phyloP scores from a whole-genome alignment of 441 rosid genomes.

The Euphorbia schlechtendalii region DNA sequence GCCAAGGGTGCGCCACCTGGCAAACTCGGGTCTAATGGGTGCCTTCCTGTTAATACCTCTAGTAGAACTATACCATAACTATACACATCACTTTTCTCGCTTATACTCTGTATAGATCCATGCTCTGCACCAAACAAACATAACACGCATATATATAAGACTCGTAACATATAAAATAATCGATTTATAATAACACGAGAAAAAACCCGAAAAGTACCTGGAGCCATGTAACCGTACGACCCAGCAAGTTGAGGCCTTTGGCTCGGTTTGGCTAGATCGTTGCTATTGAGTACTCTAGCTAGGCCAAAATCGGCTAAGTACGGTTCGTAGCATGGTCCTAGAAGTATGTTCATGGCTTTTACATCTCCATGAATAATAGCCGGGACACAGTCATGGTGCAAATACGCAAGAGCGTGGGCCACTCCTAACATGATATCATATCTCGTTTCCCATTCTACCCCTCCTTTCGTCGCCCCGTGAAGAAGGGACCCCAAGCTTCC shows the following conservation, averaged over 20 bases:
- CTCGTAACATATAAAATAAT: too few species aligned
- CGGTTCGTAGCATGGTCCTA: constrained; percentile 60
- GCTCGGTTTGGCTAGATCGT: constrained; percentile 36
- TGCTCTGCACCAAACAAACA: constrained; percentile 54
- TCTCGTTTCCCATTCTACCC: constrained; percentile 81
- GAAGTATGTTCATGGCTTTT: constrained; percentile 81
- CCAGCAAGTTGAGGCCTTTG: constrained; percentile 75
- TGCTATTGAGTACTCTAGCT: constrained; percentile 43
- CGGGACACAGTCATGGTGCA: constrained; percentile 87
- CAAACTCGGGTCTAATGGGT: constrained; percentile 80
- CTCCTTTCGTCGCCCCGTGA: constrained; percentile 72
- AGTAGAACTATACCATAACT: constrained; percentile 76
- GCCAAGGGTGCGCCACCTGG: constrained; percentile 73
- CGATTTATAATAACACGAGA: neutral
- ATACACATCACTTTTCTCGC: constrained; percentile 85
- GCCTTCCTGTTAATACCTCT: constrained; percentile 83
- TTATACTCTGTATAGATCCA: constrained; percentile 64
- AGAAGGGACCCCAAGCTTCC: constrained; percentile 93
- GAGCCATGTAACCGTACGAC: constrained; percentile 97
- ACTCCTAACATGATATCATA: constrained; percentile 66
- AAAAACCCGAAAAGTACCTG: constrained; percentile 39
- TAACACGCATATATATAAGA: too few species aligned
- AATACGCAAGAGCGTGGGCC: constrained; percentile 80
- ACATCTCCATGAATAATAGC: constrained; percentile 90
- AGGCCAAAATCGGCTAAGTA: constrained; percentile 90